Base-by-base conservation (phyloP, 2,329 filamentous ascomycete genomes). In the Sclerotiophoma versabilis region DNA sequence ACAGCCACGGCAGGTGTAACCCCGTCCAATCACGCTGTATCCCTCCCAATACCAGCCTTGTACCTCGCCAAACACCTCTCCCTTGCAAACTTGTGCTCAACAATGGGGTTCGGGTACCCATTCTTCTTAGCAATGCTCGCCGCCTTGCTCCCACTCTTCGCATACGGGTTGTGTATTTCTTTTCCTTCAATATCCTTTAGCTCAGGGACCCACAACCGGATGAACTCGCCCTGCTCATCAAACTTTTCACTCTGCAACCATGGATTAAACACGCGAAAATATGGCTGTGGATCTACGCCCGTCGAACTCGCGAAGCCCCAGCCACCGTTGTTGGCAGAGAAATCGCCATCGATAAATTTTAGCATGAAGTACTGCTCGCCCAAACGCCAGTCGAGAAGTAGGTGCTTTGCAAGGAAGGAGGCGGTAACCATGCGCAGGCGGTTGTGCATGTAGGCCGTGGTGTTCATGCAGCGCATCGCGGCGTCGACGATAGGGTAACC, bases 211-310 rank as follows among this genome's bases (percentile, higher is more conserved):
- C 92, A 96, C 54, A 85, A 85, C 30, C 89, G 82, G 50, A 96
- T 96, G 71, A 93, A 96, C 14, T 86, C 84, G 0, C 92, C 93
- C 0, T 88, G 80, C 0, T 83, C 79, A 69, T 96, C 92, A 64
- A 96, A 96, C 75, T 89, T 93, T 80, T 95, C 90, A 63, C 89
- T 91, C 78, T 96, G 92, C 15, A 91, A 76, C 37, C 92, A 72
- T 0, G 92, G 92, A 66, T 96, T 96, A 76, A 96, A 96, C 45
- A 96, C 90, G 6, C 92, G 83, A 60, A 96, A 96, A 71, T 96
- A 96, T 0, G 92, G 92, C 74, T 96, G 90, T 1, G 91, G 90
- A 72, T 96, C 91, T 6, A 92, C 90, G 1, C 91, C 89, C 0
- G 87, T 87, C 15, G 82, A 85, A 4, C 88, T 86, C 20, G 81